These are phyloP conservation scores for Colletotrichum magnum DNA, from an alignment of 2,329 filamentous ascomycete species.

Conservation along the genomic window DNA sequence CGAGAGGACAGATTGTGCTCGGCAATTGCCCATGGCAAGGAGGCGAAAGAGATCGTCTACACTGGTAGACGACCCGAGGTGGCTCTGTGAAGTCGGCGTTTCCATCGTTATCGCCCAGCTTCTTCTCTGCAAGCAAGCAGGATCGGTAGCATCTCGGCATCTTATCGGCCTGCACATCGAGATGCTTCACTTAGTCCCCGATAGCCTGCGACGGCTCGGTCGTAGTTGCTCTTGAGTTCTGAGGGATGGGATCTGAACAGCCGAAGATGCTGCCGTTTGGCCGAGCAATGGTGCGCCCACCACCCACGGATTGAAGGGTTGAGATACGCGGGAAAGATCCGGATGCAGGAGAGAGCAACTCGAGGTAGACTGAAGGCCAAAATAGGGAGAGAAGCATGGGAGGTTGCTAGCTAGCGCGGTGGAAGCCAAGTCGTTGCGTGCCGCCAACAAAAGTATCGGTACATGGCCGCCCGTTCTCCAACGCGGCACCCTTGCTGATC, in stretches of 20 bases:
- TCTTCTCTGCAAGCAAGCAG: conserved; percentile 23
- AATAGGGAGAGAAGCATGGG: conserved; percentile 10
- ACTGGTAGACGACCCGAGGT: conserved; percentile 6
- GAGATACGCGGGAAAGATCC: conserved; percentile 33
- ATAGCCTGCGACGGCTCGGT: neutral
- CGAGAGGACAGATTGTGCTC: neutral
- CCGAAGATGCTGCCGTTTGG: conserved; percentile 38
- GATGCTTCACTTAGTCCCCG: neutral
- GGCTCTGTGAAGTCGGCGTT: conserved; percentile 1
- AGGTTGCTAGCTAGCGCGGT: no score
- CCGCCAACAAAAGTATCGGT: conserved; percentile 42
- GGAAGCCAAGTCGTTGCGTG: conserved; percentile 14
- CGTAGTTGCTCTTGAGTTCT: no score
- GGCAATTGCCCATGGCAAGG: neutral
- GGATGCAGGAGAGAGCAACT: conserved; percentile 3
- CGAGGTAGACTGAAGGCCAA: neutral
- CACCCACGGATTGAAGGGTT: conserved; percentile 20
- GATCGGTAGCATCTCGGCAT: conserved; percentile 31
- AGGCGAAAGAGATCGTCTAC: neutral
- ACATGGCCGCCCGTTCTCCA: conserved; percentile 44
- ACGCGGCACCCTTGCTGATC: conserved; percentile 40
- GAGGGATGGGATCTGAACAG: conserved; percentile 9
- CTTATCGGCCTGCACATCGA: conserved; percentile 31
- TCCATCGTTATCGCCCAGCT: conserved; percentile 12
- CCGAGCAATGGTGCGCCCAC: conserved; percentile 33